Evolutionary conservation across 2,329 filamentous ascomycete species (phyloP).

Genomic region (Fusarium sp.): DNA sequence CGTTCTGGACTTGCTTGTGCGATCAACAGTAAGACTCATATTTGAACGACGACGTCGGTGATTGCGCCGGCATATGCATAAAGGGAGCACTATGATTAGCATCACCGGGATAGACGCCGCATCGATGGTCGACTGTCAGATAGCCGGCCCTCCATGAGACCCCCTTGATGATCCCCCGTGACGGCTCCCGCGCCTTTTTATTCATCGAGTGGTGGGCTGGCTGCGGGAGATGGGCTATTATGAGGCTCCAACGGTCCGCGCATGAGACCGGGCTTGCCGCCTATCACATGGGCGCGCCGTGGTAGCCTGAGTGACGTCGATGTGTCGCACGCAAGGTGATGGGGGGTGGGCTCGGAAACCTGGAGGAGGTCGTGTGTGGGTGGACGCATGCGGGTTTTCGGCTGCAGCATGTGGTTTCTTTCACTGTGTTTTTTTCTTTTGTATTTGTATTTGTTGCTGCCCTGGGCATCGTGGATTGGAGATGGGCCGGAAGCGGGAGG

Average conservation of each 20-base stretch:
- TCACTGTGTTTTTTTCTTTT: neutral
- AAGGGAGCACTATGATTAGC: neutral
- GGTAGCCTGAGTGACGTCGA: conserved; percentile 31
- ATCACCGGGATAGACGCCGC: neutral
- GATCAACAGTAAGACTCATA: neutral
- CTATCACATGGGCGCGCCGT: conserved; percentile 33
- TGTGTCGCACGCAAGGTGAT: conserved; percentile 24
- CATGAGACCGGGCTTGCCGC: conserved; percentile 33
- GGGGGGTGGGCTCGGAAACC: conserved; percentile 12
- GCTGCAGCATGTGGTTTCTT: conserved; percentile 2
- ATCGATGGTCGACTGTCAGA: neutral
- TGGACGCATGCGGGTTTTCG: conserved; percentile 8
- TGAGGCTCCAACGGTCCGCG: conserved; percentile 19
- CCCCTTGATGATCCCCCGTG: neutral
- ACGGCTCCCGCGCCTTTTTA: neutral
- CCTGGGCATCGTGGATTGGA: neutral
- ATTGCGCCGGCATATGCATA: neutral
- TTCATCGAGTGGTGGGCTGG: neutral
- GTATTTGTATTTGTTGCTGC: neutral
- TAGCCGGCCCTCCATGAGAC: neutral
- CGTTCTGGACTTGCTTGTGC: conserved; percentile 10
- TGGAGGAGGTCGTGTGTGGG: neutral
- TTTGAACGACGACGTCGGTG: neutral
- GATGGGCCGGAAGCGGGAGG: neutral
- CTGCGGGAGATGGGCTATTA: neutral